phyloP scores from a whole-genome alignment of 1,284 basidiomycete genomes.

The Austropuccinia psidii region DNA sequence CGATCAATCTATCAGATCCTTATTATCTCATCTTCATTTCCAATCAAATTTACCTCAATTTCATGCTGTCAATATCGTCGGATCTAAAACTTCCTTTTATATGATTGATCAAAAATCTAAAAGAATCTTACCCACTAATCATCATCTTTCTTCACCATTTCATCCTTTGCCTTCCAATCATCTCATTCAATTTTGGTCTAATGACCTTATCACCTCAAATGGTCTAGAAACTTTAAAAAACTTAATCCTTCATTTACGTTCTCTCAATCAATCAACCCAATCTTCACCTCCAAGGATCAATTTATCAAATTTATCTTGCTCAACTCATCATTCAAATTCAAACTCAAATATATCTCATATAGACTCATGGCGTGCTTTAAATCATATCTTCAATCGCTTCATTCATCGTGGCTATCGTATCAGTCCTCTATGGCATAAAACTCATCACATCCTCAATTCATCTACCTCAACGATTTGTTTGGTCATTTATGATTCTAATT shows the following conservation, averaged over 20 bases:
- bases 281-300: background rate
- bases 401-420: background rate
- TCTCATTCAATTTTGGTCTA: slow-evolving; percentile 16
- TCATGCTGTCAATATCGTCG: slow-evolving; percentile 20
- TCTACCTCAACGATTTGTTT: slow-evolving; percentile 1
- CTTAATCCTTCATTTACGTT: slow-evolving; percentile 13
- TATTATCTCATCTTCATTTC: background rate
- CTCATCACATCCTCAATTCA: background rate
- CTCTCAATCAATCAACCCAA: slow-evolving; percentile 1
- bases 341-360: background rate
- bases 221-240: slow-evolving; percentile 12
- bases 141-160: background rate
- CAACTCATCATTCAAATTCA: background rate
- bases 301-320: background rate
- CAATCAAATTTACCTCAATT: slow-evolving; percentile 3
- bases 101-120: slow-evolving; percentile 15
- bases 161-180: slow-evolving; percentile 3
- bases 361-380: background rate
- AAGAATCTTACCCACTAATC: slow-evolving; percentile 3
- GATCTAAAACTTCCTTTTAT: slow-evolving; percentile 12
- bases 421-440: background rate
- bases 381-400: background rate
- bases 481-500: background rate
- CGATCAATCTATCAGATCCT: slow-evolving; percentile 9
- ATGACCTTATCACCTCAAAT: background rate